Conservation (phyloP, 768 basidiomycete species). For the Xanthoconium stramineum region DNA sequence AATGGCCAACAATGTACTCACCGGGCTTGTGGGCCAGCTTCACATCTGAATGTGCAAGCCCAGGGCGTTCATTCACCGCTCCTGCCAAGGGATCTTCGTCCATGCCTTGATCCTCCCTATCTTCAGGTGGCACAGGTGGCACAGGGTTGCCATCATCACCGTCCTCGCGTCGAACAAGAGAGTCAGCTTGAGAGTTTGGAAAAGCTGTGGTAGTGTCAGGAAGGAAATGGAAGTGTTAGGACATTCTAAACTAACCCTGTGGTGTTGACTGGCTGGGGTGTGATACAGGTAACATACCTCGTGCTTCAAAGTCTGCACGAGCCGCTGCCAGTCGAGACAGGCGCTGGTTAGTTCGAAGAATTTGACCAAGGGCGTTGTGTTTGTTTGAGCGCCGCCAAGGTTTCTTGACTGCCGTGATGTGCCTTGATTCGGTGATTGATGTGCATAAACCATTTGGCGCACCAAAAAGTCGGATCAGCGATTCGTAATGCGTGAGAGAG, state of each 20-base stretch:
- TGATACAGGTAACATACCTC: background rate
- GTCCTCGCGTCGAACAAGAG: too few species aligned
- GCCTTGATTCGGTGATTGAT: slow-evolving; percentile 37
- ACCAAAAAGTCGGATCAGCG: slow-evolving; percentile 28
- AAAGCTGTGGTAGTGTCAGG: background rate
- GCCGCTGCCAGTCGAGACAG: background rate
- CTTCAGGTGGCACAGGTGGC: background rate
- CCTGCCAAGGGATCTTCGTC: background rate
- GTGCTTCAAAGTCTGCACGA: background rate
- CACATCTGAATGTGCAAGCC: background rate
- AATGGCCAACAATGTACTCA: background rate
- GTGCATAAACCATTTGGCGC: slow-evolving; percentile 35
- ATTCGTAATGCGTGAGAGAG: slow-evolving; percentile 29
- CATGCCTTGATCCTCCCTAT: background rate
- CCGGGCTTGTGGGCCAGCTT: background rate
- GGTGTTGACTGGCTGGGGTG: background rate
- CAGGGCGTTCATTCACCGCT: background rate
- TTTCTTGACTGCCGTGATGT: slow-evolving; percentile 36
- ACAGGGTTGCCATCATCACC: too few species aligned
- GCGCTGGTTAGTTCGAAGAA: background rate
- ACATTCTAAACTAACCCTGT: too few species aligned
- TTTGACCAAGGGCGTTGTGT: slow-evolving; percentile 22
- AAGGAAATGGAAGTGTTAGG: too few species aligned
- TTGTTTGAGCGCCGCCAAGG: slow-evolving; percentile 31
- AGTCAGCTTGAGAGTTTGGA: too few species aligned